These are phyloP conservation scores for Phytopythium vexans DNA, from an alignment of 352 stramenopile genomes.

Conservation along the genomic window DNA sequence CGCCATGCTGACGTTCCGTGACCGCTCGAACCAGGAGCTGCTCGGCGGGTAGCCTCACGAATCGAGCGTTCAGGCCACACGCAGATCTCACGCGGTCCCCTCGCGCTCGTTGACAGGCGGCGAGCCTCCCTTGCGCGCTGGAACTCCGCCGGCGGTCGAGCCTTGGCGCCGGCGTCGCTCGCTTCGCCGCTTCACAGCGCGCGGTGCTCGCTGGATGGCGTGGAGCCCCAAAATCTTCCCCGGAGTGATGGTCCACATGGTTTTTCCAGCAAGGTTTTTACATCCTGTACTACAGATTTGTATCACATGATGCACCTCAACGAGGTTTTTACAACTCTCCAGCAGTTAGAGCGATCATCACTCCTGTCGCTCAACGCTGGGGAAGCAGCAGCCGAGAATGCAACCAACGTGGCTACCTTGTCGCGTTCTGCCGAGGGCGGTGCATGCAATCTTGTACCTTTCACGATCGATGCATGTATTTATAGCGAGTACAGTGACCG, in stretches of 20 bases:
- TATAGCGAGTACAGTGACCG: background rate
- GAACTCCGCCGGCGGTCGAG: no score
- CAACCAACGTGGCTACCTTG: no score
- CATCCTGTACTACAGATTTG: conserved; percentile 9
- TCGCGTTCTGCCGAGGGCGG: no score
- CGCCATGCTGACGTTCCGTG: conserved; percentile 45
- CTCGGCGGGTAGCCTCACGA: no score
- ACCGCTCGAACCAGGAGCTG: no score
- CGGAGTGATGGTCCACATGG: conserved; percentile 33
- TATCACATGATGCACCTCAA: conserved; percentile 9
- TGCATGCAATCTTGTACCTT: no score
- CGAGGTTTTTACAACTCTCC: conserved; percentile 2
- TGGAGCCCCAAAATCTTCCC: conserved; percentile 33
- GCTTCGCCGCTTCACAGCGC: background rate
- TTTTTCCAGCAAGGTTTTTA: conserved; percentile 14
- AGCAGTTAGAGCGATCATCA: conserved; percentile 5
- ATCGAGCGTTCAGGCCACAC: no score
- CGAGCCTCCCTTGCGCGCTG: background rate
- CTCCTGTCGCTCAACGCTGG: background rate
- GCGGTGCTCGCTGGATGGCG: conserved; percentile 20
- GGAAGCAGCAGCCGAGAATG: no score
- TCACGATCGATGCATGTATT: background rate
- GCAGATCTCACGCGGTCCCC: no score
- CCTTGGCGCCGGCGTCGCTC: background rate
- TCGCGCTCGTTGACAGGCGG: background rate